phyloP scores from a whole-genome alignment of 73 alveolate species.

The Tetrahymena malaccensis region DNA sequence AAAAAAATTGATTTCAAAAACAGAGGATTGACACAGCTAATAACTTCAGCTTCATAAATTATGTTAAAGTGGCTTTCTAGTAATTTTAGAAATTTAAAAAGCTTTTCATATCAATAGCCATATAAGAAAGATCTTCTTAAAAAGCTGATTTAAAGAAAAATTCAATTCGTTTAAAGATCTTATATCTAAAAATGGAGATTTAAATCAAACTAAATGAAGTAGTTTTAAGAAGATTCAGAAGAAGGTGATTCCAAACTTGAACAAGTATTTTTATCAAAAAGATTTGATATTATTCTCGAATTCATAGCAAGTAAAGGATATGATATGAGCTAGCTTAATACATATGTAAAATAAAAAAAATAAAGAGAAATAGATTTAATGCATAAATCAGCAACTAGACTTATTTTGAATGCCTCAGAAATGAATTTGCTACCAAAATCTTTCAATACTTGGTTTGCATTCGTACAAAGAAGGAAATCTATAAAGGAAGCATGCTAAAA shows the following conservation, averaged over 20 bases:
- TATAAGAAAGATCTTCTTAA: not conserved
- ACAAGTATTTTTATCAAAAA: not conserved
- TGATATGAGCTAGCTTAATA: not conserved
- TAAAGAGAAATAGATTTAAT: not conserved
- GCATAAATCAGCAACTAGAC: not conserved
- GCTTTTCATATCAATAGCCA: not conserved
- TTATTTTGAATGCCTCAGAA: not conserved
- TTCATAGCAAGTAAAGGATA: not conserved
- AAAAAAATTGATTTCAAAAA: not conserved
- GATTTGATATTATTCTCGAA: not conserved
- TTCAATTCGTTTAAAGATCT: not conserved
- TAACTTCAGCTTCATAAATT: not conserved
- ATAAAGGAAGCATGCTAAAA: not conserved
- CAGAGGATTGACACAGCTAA: not conserved
- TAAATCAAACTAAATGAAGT: not conserved
- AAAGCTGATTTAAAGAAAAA: not conserved
- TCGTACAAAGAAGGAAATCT: not conserved
- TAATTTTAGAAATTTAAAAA: not conserved
- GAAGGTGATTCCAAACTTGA: not conserved
- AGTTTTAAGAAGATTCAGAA: not conserved
- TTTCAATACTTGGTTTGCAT: not conserved
- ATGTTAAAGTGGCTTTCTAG: not conserved
- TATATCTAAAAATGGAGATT: not conserved
- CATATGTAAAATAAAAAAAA: not conserved
- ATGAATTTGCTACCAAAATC: not conserved